Percentiles rank a stretch among this genome's conserved stretches.
Conservation (phyloP, 805 yeast genomes). For the Saturnispora besseyi region DNA sequence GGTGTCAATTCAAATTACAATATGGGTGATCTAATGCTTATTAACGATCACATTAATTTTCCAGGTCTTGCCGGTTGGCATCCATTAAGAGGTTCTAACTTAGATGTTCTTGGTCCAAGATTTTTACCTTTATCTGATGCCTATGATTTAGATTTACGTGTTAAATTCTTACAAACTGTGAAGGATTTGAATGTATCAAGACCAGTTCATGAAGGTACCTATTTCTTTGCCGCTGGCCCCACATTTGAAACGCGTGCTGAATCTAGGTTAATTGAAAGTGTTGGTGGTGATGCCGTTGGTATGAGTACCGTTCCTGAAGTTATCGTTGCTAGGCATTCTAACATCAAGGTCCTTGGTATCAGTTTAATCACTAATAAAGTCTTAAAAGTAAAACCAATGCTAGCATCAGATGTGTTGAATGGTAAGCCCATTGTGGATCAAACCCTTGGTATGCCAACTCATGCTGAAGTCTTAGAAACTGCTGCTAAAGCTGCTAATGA, state of each 20-base stretch:
- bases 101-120: constrained; percentile 73
- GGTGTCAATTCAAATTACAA: constrained; percentile 59
- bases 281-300: constrained; percentile 94
- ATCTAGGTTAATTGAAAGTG: constrained; percentile 54
- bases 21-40: constrained; percentile 88
- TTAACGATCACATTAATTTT: constrained; percentile 79
- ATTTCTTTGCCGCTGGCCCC: constrained; percentile 84
- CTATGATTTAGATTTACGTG: constrained; percentile 66
- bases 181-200: constrained; percentile 40
- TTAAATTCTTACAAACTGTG: constrained; percentile 47
- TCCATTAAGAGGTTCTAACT: constrained; percentile 81
- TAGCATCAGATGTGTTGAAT: constrained; percentile 42
- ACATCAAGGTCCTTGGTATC: constrained; percentile 72
- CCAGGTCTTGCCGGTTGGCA: constrained; percentile 89
- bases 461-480: constrained; percentile 81
- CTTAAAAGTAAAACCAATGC: constrained; percentile 58
- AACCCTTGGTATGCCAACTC: constrained; percentile 76
- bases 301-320: constrained; percentile 98
- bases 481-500: constrained; percentile 77
- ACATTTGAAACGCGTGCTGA: constrained; percentile 92
- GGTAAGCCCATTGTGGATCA: constrained; percentile 24
- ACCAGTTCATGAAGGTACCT: constrained; percentile 75
- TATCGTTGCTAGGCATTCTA: constrained; percentile 82
- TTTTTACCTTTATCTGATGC: constrained; percentile 87
- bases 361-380: constrained; percentile 82